A percentile compares a stretch with the other conserved stretches of the same genome.
Conservation (phyloP, 768 basidiomycete genomes). For the Lactarius pseudohatsudake region DNA sequence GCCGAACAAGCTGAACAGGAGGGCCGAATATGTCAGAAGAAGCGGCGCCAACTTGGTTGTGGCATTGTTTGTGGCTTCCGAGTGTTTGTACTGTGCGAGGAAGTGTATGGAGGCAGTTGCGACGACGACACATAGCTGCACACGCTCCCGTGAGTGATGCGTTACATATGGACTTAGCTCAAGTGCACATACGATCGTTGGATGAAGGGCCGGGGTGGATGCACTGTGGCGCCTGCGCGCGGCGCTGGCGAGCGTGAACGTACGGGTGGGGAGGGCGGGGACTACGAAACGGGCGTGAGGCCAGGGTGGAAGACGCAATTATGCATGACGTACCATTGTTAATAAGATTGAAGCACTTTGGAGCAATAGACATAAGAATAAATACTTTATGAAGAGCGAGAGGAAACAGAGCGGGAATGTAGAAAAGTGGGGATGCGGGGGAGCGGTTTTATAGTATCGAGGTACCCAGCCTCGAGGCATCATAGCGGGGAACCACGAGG, state of each 20-base stretch:
- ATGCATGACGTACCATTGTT: conserved; percentile 16
- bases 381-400: conserved; percentile 5
- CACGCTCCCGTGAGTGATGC: not conserved
- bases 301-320: not conserved
- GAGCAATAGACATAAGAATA: conserved; percentile 20
- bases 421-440: conserved; percentile 11
- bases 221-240: conserved; percentile 9
- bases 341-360: not conserved
- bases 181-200: conserved; percentile 16
- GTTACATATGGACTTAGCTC: not conserved
- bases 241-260: conserved; percentile 18
- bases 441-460: conserved; percentile 2
- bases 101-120: conserved; percentile 8
- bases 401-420: not conserved
- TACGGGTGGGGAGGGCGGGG: conserved; percentile 15
- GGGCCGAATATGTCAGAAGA: conserved; percentile 10
- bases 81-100: conserved; percentile 4
- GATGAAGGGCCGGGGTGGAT: not conserved
- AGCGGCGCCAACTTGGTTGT: not conserved
- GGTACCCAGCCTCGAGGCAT: conserved; percentile 2
- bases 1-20: conserved; percentile 23
- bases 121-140: conserved; percentile 1
- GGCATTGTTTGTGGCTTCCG: conserved; percentile 15
- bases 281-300: conserved; percentile 6
- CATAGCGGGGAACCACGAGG: conserved; percentile 6